phyloP scores from a whole-genome alignment of 2,329 filamentous ascomycete species.

The Alternaria burnsii region DNA sequence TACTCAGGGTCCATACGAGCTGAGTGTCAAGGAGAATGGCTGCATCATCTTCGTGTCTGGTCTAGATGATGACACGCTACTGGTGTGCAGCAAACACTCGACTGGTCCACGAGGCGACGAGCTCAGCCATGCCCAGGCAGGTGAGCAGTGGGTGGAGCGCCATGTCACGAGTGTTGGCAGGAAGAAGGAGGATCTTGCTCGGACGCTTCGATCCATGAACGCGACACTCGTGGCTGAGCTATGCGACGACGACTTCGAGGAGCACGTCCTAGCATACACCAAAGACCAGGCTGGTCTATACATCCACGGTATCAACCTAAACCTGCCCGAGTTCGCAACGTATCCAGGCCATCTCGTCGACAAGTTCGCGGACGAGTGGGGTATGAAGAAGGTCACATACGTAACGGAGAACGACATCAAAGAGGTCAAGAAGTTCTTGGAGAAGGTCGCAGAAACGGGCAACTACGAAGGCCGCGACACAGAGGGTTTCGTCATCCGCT shows the following conservation, averaged over 20 bases:
- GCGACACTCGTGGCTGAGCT: conserved; percentile 95
- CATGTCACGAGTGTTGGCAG: conserved; percentile 82
- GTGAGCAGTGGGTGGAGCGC: conserved; percentile 80
- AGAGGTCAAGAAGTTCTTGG: conserved; percentile 80
- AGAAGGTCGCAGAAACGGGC: conserved; percentile 85
- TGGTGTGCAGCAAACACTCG: conserved; percentile 99
- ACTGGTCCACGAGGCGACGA: conserved; percentile 81
- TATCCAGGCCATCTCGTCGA: conserved; percentile 86
- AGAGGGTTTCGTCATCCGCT: conserved; percentile 95
- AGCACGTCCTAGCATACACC: conserved; percentile 92
- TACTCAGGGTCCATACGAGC: conserved; percentile 88
- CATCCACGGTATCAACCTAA: conserved; percentile 94
- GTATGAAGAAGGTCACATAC: conserved; percentile 87
- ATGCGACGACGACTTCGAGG: conserved; percentile 95
- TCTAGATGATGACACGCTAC: conserved; percentile 83
- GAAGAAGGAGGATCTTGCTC: conserved; percentile 79
- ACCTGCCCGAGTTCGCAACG: conserved; percentile 89
- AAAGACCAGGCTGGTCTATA: conserved; percentile 88
- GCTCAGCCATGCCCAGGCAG: conserved; percentile 83
- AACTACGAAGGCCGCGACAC: conserved; percentile 91
- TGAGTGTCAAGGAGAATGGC: conserved; percentile 98
- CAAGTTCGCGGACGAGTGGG: conserved; percentile 89
- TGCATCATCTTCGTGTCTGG: conserved; percentile 98
- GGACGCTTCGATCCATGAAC: conserved; percentile 79
- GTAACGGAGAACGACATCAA: conserved; percentile 77